A percentile compares a stretch with the other conserved stretches of the same genome.
Conservation (phyloP, 495 filamentous ascomycete species). For the Halenospora varia region DNA sequence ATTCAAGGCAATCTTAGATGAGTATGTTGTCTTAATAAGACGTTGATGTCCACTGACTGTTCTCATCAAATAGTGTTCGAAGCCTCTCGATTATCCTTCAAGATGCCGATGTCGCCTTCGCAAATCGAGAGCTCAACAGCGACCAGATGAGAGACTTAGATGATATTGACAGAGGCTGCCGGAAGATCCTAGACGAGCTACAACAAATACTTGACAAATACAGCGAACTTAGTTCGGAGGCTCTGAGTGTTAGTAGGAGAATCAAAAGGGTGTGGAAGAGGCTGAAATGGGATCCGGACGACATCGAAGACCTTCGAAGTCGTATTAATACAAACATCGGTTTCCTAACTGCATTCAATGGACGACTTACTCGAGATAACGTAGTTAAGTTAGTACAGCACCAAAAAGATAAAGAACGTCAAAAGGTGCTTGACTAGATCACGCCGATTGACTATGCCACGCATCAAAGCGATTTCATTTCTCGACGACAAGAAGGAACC, state of each 20-base stretch:
- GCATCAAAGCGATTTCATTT: not conserved
- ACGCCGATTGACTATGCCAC: not conserved
- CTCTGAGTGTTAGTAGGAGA: constrained; percentile 6
- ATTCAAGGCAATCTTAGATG: constrained; percentile 27
- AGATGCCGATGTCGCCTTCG: constrained; percentile 15
- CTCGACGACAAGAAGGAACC: not conserved
- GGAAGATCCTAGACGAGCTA: constrained; percentile 12
- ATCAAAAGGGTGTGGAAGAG: constrained; percentile 25
- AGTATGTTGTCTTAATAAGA: constrained; percentile 4
- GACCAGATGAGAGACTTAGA: constrained; percentile 9
- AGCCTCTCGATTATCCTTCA: constrained; percentile 24
- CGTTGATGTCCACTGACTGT: constrained; percentile 1
- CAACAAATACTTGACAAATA: constrained; percentile 8
- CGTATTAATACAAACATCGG: constrained; percentile 24
- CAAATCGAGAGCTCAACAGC: not conserved
- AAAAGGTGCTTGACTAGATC: not conserved
- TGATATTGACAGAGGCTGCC: constrained; percentile 8
- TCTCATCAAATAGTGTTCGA: constrained; percentile 14
- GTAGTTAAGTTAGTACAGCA: not conserved
- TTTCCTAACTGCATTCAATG: constrained; percentile 20
- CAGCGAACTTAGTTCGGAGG: constrained; percentile 2
- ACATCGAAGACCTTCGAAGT: constrained; percentile 25
- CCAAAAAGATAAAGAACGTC: not conserved
- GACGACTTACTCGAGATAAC: constrained; percentile 3
- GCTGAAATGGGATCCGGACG: constrained; percentile 29